Conservation (phyloP, 176 grass and related monocot species). For the Pharus latifolius region DNA sequence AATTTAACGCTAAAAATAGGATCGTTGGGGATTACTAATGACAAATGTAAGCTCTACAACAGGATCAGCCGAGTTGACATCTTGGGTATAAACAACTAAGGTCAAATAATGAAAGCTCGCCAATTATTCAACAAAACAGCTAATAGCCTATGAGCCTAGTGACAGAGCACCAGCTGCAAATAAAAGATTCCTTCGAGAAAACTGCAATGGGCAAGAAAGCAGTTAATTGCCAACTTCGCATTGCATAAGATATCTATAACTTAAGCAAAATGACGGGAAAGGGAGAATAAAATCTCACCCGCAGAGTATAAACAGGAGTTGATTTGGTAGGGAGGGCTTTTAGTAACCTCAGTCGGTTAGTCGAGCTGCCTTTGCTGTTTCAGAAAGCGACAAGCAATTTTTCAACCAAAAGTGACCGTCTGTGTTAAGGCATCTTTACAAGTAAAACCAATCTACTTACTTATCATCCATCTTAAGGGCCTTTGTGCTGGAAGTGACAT, state of each 20-base stretch:
- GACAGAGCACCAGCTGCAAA: conserved; percentile 76
- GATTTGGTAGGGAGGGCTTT: conserved; percentile 91
- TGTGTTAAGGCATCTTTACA: not conserved
- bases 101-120: conserved; percentile 5
- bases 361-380: conserved; percentile 55
- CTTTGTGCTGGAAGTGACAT: conserved; percentile 72
- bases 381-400: conserved; percentile 8
- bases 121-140: not conserved
- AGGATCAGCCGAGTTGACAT: not conserved
- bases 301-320: conserved; percentile 72
- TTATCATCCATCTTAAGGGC: conserved; percentile 63
- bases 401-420: not conserved
- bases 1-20: not conserved
- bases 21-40: not conserved
- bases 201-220: conserved; percentile 36
- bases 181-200: conserved; percentile 89
- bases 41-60: not conserved
- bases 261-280: not conserved
- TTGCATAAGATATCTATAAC: not conserved
- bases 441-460: conserved; percentile 26
- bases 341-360: conserved; percentile 53
- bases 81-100: not conserved
- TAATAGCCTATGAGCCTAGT: conserved; percentile 14
- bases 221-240: not conserved
- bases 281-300: conserved; percentile 35